Evolutionary conservation across 352 stramenopile species (phyloP).

Genomic region (Phytophthora meadii): DNA sequence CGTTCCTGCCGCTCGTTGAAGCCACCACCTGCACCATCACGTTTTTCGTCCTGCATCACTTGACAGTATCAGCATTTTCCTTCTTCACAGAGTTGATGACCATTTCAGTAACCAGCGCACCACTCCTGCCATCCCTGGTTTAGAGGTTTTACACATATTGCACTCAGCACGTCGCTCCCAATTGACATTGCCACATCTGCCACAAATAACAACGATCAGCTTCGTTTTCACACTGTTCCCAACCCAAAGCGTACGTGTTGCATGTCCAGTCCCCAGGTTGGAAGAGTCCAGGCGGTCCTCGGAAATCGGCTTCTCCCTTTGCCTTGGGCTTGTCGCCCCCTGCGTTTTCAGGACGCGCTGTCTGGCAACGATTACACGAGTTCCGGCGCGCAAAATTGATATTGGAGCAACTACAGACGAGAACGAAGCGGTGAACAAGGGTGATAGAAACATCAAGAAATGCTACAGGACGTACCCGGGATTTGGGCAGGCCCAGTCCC

Average conservation of each 20-base stretch:
- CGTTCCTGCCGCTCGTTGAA: constrained; percentile 88
- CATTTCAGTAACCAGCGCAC: constrained; percentile 33
- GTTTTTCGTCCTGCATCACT: constrained; percentile 68
- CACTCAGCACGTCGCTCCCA: constrained; percentile 87
- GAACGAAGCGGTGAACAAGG: background rate
- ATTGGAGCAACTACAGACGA: constrained; percentile 71
- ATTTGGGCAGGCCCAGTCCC: constrained; percentile 87
- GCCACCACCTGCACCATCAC: constrained; percentile 77
- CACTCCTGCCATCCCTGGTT: constrained; percentile 69
- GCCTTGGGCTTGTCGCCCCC: constrained; percentile 36
- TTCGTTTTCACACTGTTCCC: background rate
- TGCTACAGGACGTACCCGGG: constrained; percentile 48
- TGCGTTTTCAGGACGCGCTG: constrained; percentile 53
- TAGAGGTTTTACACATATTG: constrained; percentile 89
- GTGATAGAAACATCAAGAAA: background rate
- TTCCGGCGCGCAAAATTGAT: constrained; percentile 85
- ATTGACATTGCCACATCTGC: constrained; percentile 87
- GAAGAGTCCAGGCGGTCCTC: constrained; percentile 79
- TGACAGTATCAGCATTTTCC: background rate
- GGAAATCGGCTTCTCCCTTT: constrained; percentile 42
- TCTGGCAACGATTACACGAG: constrained; percentile 86
- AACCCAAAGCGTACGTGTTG: constrained; percentile 60
- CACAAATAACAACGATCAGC: constrained; percentile 2
- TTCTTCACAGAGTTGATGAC: background rate
- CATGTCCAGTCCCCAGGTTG: constrained; percentile 85